These are phyloP conservation scores for Saprolegnia diclina DNA, from an alignment of 352 stramenopile species.

Conservation along the genomic window DNA sequence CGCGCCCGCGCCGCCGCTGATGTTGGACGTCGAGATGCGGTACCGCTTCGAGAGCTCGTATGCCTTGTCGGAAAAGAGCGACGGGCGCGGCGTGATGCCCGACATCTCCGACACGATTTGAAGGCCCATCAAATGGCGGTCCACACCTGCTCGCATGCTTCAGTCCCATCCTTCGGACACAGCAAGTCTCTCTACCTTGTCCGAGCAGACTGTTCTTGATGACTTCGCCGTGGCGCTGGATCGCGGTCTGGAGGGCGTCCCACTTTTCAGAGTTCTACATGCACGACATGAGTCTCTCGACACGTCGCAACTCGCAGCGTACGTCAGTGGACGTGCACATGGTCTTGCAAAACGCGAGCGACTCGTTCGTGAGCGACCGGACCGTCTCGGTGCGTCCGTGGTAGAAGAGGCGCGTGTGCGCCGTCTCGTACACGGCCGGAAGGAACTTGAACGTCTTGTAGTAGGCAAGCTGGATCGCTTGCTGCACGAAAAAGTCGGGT, in stretches of 20 bases:
- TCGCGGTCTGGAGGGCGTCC: conserved; percentile 83
- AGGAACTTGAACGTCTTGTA: conserved; percentile 93
- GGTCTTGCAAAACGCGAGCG: conserved; percentile 85
- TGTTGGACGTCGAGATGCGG: conserved; percentile 94
- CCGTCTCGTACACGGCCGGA: conserved; percentile 95
- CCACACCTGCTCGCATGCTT: conserved; percentile 46
- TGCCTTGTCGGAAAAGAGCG: conserved; percentile 90
- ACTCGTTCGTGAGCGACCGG: conserved; percentile 84
- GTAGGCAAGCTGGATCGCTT: conserved; percentile 95
- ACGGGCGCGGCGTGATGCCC: conserved; percentile 78
- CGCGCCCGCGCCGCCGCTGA: conserved; percentile 88
- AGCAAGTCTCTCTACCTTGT: conserved; percentile 36
- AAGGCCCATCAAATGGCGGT: conserved; percentile 95
- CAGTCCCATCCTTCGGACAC: no score
- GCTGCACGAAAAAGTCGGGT: conserved; percentile 96
- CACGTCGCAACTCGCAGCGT: conserved; percentile 4
- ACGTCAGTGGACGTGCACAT: conserved; percentile 49
- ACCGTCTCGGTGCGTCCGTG: conserved; percentile 94
- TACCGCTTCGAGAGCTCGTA: conserved; percentile 93
- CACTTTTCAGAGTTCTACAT: conserved; percentile 61
- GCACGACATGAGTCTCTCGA: not conserved
- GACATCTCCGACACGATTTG: conserved; percentile 91
- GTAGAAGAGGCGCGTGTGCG: conserved; percentile 95
- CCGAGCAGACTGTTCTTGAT: conserved; percentile 79
- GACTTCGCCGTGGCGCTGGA: conserved; percentile 88